These are phyloP conservation scores for Auriscalpium microsporum DNA, from an alignment of 768 basidiomycete species.

Conservation along the genomic window DNA sequence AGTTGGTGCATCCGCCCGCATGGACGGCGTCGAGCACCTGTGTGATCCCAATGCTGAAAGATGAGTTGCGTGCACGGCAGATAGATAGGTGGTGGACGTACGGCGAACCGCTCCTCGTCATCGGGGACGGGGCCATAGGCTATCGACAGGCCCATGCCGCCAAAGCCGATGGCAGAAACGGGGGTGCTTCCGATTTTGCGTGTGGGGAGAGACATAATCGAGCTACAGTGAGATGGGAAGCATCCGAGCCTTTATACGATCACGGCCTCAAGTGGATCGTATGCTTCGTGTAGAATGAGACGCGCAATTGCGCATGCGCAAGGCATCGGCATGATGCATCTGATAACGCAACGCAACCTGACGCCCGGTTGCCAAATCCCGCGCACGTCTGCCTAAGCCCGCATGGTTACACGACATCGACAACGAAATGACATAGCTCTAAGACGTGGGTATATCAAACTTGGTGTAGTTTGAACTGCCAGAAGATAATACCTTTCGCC, in stretches of 20 bases:
- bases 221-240: no score
- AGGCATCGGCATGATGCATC: background rate
- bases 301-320: background rate
- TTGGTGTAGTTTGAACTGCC: no score
- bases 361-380: no score
- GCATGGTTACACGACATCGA: no score
- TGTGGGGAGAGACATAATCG: conserved; percentile 18
- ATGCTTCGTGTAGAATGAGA: background rate
- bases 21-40: conserved; percentile 35
- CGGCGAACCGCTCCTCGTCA: conserved; percentile 55
- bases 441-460: no score
- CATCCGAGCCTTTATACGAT: no score
- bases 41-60: conserved; percentile 16
- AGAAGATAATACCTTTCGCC: no score
- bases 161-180: conserved; percentile 47
- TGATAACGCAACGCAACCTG: background rate
- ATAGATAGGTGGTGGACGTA: conserved; percentile 14
- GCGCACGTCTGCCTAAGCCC: no score
- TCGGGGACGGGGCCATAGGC: conserved; percentile 34
- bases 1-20: conserved; percentile 31
- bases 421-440: no score
- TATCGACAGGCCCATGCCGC: conserved; percentile 46
- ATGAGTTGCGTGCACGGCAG: background rate
- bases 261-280: no score
- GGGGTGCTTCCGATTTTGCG: conserved; percentile 35